Conservation (phyloP, 2,329 filamentous ascomycete genomes). For the Aspergillus sclerotialis region DNA sequence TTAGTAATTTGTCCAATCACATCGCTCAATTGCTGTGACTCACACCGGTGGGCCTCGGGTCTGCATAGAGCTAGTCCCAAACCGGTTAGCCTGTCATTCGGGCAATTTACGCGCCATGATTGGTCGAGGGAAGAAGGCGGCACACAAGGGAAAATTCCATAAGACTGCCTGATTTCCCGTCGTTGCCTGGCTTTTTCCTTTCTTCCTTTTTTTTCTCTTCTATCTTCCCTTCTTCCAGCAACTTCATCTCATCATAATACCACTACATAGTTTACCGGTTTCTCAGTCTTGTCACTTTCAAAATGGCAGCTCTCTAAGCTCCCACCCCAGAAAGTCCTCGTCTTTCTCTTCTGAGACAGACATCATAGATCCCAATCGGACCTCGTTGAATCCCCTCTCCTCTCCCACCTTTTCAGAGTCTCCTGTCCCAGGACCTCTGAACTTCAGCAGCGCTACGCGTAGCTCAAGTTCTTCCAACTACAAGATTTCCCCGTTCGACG, state of each 20-base stretch:
- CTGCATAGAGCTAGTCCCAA: constrained; percentile 2
- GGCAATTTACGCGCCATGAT: constrained; percentile 14
- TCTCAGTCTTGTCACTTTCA: constrained; percentile 18
- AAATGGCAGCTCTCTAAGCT: constrained; percentile 37
- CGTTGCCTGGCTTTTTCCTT: constrained; percentile 27
- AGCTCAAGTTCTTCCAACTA: constrained; percentile 34
- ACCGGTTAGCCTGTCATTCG: constrained; percentile 8
- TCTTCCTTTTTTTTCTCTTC: constrained; percentile 8
- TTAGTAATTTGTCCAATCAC: constrained; percentile 23
- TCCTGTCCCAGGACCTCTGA: constrained; percentile 40
- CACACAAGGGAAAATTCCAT: constrained; percentile 18
- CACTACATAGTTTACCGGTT: constrained; percentile 2
- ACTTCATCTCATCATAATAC: too few relatives aligned
- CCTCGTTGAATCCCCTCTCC: constrained; percentile 21
- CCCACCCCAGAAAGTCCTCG: constrained; percentile 19
- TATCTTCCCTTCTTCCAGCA: constrained; percentile 7
- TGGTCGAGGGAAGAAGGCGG: constrained; percentile 17
- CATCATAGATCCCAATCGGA: constrained; percentile 33
- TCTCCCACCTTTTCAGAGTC: constrained; percentile 31
- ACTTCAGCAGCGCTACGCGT: constrained; percentile 36
- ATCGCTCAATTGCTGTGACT: constrained; percentile 20
- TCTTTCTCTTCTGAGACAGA: constrained; percentile 33
- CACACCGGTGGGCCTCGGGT: constrained; percentile 27
- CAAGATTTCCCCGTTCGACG: constrained; percentile 35
- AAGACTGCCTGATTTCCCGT: constrained; percentile 35